phyloP scores from a whole-genome alignment of 2,329 filamentous ascomycete genomes.

The Fusarium haematococcum region DNA sequence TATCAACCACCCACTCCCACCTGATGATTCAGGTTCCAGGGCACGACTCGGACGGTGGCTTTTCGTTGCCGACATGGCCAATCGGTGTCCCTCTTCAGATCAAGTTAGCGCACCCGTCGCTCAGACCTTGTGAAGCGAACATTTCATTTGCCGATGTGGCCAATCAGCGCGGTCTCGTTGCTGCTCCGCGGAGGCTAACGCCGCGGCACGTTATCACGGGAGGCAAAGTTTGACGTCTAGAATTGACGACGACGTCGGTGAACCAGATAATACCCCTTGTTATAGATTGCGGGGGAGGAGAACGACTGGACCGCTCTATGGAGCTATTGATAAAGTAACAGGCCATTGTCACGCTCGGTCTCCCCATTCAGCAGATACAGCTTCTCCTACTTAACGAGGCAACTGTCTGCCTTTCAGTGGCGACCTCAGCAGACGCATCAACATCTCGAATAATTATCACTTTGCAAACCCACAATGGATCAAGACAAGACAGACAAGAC shows the following conservation, averaged over 20 bases:
- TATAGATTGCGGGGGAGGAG: neutral
- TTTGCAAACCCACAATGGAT: neutral
- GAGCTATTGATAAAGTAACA: neutral
- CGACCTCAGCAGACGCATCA: neutral
- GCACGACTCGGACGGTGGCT: neutral
- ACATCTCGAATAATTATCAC: neutral
- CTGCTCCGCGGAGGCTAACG: slow-evolving; percentile 10
- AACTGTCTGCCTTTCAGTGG: neutral
- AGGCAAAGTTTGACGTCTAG: neutral
- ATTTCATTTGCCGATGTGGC: slow-evolving; percentile 26
- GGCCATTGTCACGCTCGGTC: neutral
- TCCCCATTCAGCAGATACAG: neutral
- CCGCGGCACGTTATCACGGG: slow-evolving; percentile 15
- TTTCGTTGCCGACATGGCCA: slow-evolving; percentile 28
- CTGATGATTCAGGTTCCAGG: neutral
- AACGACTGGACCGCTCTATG: neutral
- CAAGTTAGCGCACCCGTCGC: neutral
- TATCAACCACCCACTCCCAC: neutral
- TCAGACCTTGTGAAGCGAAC: neutral
- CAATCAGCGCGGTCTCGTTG: slow-evolving; percentile 7
- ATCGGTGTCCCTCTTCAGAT: slow-evolving; percentile 11
- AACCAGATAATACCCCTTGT: neutral
- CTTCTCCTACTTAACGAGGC: neutral
- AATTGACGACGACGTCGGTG: neutral
- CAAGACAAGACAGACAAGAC: slow-evolving; percentile 20